Evolutionary conservation across 78 protist genomes (phyloP), one percentile per base, ranked within the genome.

Genomic region (Ministeria vibrans): DNA sequence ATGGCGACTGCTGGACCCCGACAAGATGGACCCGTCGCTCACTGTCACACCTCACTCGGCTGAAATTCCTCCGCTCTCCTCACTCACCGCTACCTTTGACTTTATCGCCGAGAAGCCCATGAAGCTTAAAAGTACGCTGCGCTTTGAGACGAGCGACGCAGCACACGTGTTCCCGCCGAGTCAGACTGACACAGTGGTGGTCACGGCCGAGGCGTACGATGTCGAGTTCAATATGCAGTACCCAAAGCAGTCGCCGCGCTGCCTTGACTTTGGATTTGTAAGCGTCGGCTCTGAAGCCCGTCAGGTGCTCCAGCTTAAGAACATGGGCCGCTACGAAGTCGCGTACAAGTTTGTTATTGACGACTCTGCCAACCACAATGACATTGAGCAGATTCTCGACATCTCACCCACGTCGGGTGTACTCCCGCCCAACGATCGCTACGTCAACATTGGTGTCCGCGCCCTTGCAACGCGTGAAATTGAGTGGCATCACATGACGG

Each of bases 151-250:
- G 34, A 28, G 36, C 7, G 66, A 59, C 66, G 66, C 28, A 3
- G 66, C 20, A 30, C 20, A 59, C 13, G 28, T 59, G 20, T 59
- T 28, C 66, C 36, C 36, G 13, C 36, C 28, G 13, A 30, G 20
- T 13, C 66, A 59, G 66, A 59, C 66, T 30, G 66, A 59, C 36
- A 59, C 66, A 3, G 28, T 59, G 20, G 28, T 30, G n/a, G 66
- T 59, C n/a, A 30, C 66, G 66, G 66, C 66, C 36, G 66, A 59
- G 66, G 66, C 66, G 66, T 59, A 59, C n/a, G 66, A 59, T 11
- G 66, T 59, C n/a, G 66, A 23, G 36, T 28, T 59, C 66, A 30
- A 59, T 30, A 30, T 59, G 4, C 66, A 59, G 36, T 59, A 28
- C 66, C 66, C 66, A 30, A 59, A 59, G 66, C 20, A 59, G 36